Base-by-base conservation (phyloP, 2,329 filamentous ascomycete species). In the Alternaria incomplexa region DNA sequence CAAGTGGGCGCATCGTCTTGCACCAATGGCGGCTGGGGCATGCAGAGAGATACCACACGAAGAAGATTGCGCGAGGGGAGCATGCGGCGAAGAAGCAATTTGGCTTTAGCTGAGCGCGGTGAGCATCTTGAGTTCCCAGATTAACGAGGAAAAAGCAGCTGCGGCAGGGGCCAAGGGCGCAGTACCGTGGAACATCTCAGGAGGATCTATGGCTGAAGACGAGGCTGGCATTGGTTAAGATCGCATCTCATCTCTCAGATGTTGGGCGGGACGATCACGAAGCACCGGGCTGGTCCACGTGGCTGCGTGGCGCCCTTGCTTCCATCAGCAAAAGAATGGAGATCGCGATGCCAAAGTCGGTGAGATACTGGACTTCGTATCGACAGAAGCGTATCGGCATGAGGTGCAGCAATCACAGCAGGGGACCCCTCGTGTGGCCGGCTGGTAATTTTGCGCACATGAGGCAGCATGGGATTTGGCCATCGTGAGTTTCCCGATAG, bases 401-500 rank as follows among this genome's bases (percentile, higher is more conserved):
- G 15, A 36, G 15, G 26, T 13, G n/a, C 50, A 30, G 50, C 25
- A 23, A 26, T 23, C 12, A 36, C 15, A 26, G 28, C 45, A 57
- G 20, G 43, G 28, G n/a, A 15, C 36, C 36, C 36, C 36, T 40
- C n/a, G n/a, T 40, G 36, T 5, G 1, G n/a, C 36, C 36, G 36
- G 36, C 15, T 40, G 36, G n/a, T 40, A 17, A 40, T 17, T 57
- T 23, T 57, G 45, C 26, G 25, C 26, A 12, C 36, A 47, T 36
- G 22, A 4, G 2, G 7, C 12, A 45, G 23, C n/a, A 44, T 25
- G 15, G 46, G 22, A 13, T 28, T 20, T 17, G 20, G 30, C 25
- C 36, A 62, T 62, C 59, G 59, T 47, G 59, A 20, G 28, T 23
- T 62, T 44, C 54, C 48, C 40, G 15, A 23, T 53, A 47, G 28